These are phyloP conservation scores for Mucor saturninus DNA, from an alignment of 371 early-diverging fungal species.

Conservation along the genomic window DNA sequence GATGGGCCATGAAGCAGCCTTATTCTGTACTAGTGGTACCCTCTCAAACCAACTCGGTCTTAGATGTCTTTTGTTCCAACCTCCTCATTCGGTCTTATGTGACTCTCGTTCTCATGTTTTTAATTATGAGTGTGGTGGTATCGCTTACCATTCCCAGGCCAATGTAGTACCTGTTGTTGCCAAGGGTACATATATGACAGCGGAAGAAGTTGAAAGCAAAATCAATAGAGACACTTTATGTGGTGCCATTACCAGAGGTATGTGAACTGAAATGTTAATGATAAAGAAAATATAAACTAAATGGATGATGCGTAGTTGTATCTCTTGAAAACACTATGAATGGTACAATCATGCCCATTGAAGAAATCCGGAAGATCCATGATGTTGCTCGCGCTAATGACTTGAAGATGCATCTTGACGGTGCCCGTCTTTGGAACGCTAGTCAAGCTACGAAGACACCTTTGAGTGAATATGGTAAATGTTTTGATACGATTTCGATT, in stretches of 20 bases:
- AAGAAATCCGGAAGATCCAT: slow-evolving; percentile 72
- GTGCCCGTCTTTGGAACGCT: slow-evolving; percentile 94
- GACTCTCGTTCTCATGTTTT: slow-evolving; percentile 83
- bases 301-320: slow-evolving; percentile 47
- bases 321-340: slow-evolving; percentile 89
- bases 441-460: slow-evolving; percentile 67
- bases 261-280: background rate
- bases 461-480: slow-evolving; percentile 68
- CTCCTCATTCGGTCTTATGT: slow-evolving; percentile 81
- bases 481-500: slow-evolving; percentile 83
- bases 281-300: background rate
- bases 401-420: slow-evolving; percentile 83
- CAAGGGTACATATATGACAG: slow-evolving; percentile 69
- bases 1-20: slow-evolving; percentile 80
- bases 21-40: slow-evolving; percentile 84
- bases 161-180: slow-evolving; percentile 70
- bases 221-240: slow-evolving; percentile 35
- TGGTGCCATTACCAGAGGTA: slow-evolving; percentile 73
- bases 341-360: slow-evolving; percentile 80
- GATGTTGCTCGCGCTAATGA: slow-evolving; percentile 55
- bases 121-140: slow-evolving; percentile 83
- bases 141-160: slow-evolving; percentile 82
- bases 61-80: slow-evolving; percentile 71
- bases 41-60: slow-evolving; percentile 87
- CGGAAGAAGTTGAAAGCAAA: slow-evolving; percentile 60